A percentile compares a stretch with the other conserved stretches of the same genome.
phyloP scores from a whole-genome alignment of 2,329 filamentous ascomycete species.

The Anthostomella pinea region DNA sequence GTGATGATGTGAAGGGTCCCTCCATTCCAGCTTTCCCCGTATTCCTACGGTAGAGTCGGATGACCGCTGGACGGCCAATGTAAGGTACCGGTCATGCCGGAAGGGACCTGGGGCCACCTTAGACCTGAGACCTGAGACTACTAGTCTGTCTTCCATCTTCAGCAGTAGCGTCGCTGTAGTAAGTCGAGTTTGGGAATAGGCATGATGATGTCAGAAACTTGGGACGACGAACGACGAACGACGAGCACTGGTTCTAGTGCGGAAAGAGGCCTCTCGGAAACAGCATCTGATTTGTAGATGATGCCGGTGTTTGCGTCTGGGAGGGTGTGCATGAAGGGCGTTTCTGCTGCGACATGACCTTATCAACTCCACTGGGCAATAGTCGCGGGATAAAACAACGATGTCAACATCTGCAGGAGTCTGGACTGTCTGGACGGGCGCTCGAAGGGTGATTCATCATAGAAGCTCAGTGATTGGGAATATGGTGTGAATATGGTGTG shows the following conservation, averaged over 20 bases:
- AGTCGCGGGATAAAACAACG: no score
- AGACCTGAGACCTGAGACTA: constrained; percentile 16
- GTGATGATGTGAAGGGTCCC: constrained; percentile 27
- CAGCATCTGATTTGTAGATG: constrained; percentile 6
- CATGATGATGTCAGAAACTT: constrained; percentile 22
- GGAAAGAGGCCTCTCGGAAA: constrained; percentile 4
- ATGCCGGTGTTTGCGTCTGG: constrained; percentile 4
- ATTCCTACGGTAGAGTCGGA: constrained; percentile 22
- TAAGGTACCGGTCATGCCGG: constrained; percentile 30
- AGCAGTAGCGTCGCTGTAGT: constrained; percentile 15
- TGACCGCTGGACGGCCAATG: constrained; percentile 26
- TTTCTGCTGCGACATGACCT: constrained; percentile 9
- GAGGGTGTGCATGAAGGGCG: constrained; percentile 5
- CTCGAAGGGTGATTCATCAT: no score
- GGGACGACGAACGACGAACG: not conserved
- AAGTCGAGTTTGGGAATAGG: constrained; percentile 17
- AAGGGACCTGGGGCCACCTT: constrained; percentile 10
- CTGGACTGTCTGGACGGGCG: no score
- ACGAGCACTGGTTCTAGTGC: not conserved
- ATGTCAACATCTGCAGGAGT: no score
- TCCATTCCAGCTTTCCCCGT: constrained; percentile 25
- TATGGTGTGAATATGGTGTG: constrained; percentile 16
- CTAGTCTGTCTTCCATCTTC: constrained; percentile 9
- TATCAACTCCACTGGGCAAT: no score
- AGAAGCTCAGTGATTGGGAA: constrained; percentile 25